phyloP scores from a whole-genome alignment of 2,329 filamentous ascomycete genomes.

The Calonectria pseudoturangicola region DNA sequence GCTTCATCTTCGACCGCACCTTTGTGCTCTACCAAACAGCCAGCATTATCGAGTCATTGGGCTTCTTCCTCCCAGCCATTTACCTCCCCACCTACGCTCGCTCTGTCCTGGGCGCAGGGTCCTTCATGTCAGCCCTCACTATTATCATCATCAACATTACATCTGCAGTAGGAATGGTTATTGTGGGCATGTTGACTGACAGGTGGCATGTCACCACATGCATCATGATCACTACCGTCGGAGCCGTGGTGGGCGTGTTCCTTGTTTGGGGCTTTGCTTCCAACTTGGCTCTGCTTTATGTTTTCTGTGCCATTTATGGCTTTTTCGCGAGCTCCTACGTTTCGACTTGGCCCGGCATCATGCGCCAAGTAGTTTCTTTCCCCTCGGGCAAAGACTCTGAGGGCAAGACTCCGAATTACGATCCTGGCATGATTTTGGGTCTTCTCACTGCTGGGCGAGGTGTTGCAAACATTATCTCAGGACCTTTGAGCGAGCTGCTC shows the following conservation, averaged over 20 bases:
- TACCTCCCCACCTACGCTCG: slow-evolving; percentile 74
- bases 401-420: slow-evolving; percentile 48
- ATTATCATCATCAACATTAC: slow-evolving; percentile 74
- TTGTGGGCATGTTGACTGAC: slow-evolving; percentile 65
- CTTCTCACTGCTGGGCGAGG: slow-evolving; percentile 73
- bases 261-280: slow-evolving; percentile 75
- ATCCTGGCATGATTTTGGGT: slow-evolving; percentile 72
- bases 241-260: slow-evolving; percentile 71
- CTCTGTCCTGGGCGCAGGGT: slow-evolving; percentile 63
- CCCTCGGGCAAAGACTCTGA: slow-evolving; percentile 25
- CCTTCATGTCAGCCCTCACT: slow-evolving; percentile 69
- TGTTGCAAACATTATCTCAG: slow-evolving; percentile 73
- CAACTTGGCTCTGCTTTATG: slow-evolving; percentile 69
- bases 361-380: slow-evolving; percentile 60
- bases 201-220: slow-evolving; percentile 68
- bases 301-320: slow-evolving; percentile 76
- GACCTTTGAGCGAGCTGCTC: slow-evolving; percentile 71
- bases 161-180: slow-evolving; percentile 71
- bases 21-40: slow-evolving; percentile 74
- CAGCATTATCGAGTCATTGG: slow-evolving; percentile 73
- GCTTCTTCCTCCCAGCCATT: slow-evolving; percentile 76
- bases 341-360: slow-evolving; percentile 74
- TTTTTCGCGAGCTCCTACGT: slow-evolving; percentile 77
- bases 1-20: slow-evolving; percentile 69
- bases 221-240: slow-evolving; percentile 71